Percentiles rank a stretch among this genome's conserved stretches.
These are phyloP conservation scores for Mucor piriformis DNA, from an alignment of 371 early-diverging fungal genomes.

Conservation along the genomic window DNA sequence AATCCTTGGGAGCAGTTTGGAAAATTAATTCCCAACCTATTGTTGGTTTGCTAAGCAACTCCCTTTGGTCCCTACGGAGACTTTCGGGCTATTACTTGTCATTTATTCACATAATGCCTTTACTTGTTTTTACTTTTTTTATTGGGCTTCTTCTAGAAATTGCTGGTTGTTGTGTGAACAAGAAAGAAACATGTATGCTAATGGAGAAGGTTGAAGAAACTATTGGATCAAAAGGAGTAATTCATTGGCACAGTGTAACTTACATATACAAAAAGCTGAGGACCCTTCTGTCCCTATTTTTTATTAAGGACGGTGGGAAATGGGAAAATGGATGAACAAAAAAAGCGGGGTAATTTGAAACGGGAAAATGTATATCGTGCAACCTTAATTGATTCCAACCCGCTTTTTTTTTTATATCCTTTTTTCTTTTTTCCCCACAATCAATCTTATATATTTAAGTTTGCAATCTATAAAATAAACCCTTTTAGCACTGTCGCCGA, in stretches of 20 bases:
- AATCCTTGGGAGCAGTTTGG: slow-evolving; percentile 1
- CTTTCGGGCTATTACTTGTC: too few species aligned
- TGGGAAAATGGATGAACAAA: slow-evolving; percentile 23
- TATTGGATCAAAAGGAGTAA: too few species aligned
- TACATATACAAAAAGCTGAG: neutral
- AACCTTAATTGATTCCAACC: neutral
- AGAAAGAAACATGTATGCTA: neutral
- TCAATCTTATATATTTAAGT: neutral
- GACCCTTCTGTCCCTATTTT: slow-evolving; percentile 24
- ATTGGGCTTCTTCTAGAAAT: too few species aligned
- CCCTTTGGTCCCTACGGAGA: slow-evolving; percentile 14
- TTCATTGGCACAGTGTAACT: neutral
- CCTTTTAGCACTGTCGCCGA: neutral
- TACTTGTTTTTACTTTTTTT: neutral
- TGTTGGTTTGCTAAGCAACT: slow-evolving; percentile 13
- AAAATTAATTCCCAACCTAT: slow-evolving; percentile 12
- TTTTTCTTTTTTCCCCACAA: neutral
- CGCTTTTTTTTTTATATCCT: neutral
- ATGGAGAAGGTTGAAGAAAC: too few species aligned
- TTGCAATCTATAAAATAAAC: neutral
- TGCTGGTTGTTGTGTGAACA: too few species aligned
- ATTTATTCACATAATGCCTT: neutral
- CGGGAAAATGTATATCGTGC: neutral
- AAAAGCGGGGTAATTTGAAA: slow-evolving; percentile 23
- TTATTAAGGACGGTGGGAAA: neutral